Evolutionary conservation across 1,284 basidiomycete genomes (phyloP).

Genomic region (Sanguinoderma infundibulare): DNA sequence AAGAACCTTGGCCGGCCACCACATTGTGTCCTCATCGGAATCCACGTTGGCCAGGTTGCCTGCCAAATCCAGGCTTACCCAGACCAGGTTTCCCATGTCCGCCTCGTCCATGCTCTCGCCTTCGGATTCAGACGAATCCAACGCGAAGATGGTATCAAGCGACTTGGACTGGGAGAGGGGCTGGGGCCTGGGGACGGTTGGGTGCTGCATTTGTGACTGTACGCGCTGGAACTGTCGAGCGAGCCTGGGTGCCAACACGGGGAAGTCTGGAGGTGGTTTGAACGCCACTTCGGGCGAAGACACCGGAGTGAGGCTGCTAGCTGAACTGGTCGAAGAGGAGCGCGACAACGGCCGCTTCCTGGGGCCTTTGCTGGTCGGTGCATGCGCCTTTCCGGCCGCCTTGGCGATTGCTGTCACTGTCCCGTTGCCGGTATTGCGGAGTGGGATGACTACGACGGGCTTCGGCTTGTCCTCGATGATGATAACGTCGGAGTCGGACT

Average conservation of each 20-base stretch:
- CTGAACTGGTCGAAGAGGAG: slow-evolving; percentile 8
- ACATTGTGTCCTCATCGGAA: slow-evolving; percentile 31
- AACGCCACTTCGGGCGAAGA: slow-evolving; percentile 10
- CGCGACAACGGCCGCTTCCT: slow-evolving; percentile 21
- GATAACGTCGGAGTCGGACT: slow-evolving; percentile 6
- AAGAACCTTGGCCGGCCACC: slow-evolving; percentile 45
- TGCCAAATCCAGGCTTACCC: slow-evolving; percentile 36
- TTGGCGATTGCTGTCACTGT: background rate
- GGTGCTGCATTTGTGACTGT: slow-evolving; percentile 11
- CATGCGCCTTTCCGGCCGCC: background rate
- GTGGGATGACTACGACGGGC: background rate
- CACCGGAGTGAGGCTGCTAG: slow-evolving; percentile 9
- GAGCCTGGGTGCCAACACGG: slow-evolving; percentile 16
- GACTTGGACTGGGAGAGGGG: slow-evolving; percentile 14
- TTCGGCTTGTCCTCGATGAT: slow-evolving; percentile 2
- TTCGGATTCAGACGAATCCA: slow-evolving; percentile 20
- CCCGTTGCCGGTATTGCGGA: background rate
- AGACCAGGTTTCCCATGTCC: slow-evolving; percentile 35
- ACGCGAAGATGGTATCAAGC: slow-evolving; percentile 15
- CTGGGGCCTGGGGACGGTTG: background rate
- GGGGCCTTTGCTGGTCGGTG: background rate
- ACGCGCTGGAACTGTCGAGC: slow-evolving; percentile 25
- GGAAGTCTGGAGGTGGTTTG: slow-evolving; percentile 2
- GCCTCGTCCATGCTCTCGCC: slow-evolving; percentile 19
- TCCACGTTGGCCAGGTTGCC: slow-evolving; percentile 27